Base-by-base conservation (phyloP, 495 filamentous ascomycete species). In the Parmelia sp. region DNA sequence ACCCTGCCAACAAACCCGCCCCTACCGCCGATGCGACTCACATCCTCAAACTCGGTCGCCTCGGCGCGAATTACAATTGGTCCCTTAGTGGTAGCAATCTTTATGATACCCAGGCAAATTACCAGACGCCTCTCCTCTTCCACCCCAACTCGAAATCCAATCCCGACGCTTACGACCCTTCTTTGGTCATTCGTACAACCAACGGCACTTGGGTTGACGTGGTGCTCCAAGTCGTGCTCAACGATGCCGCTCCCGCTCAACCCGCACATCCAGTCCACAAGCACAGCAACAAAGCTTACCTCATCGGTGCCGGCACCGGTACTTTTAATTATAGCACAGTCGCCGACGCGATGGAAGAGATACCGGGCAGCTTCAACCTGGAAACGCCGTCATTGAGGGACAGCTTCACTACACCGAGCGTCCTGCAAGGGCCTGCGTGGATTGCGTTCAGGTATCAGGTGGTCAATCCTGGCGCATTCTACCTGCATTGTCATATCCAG, bases 401-500 rank as follows among this genome's bases (percentile, higher is more conserved):
- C 68, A 79, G 75, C 0, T 80, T 77, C 51, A 65, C 70, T 12
- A 85, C 82, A 0, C 49, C 49, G 7, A 49, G 56, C 27, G 63
- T 49, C 33, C 25, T 62, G 7, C 58, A 39, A 15, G 76, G 66
- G 0, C 71, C 76, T 0, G 74, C 75, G 4, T 86, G 83, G 84
- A 65, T 82, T 39, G 84, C 70, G 3, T 68, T 86, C 11, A 67
- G 84, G 47, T 88, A 86, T 66, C 81, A 85, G 19, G 82, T 83
- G 40, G 73, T 77, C 0, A 83, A 84, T 59, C 84, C 84, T 2
- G 84, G 85, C 0, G 77, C 82, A 0, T 88, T 79, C 59, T 71
- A 86, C 44, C 63, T 88, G 53, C 84, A 88, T 70, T 86, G 85
- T 66, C 84, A 88, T 71, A 81, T 86, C 44, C 76, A 84, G 72